Percentiles rank a stretch among this genome's conserved stretches.
Evolutionary conservation across 2,329 filamentous ascomycete species (phyloP).

Genomic region (Arthrocladium fulminans): DNA sequence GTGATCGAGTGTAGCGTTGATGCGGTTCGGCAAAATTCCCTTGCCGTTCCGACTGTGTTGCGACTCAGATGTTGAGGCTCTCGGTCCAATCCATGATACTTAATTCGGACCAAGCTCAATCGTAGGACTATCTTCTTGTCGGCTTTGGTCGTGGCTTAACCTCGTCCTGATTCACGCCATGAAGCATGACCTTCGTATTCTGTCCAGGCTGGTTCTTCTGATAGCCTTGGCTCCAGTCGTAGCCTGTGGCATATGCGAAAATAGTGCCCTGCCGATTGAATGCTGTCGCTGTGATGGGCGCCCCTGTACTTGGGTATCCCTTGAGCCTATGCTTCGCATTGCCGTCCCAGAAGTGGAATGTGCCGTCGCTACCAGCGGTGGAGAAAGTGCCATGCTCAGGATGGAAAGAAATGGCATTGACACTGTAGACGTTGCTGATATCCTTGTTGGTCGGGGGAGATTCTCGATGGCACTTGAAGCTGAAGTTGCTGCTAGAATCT

Average conservation of each 20-base stretch:
- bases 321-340: conserved; percentile 81
- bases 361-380: conserved; percentile 89
- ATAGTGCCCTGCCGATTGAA: conserved; percentile 81
- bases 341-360: conserved; percentile 73
- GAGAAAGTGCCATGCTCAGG: conserved; percentile 96
- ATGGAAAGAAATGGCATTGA: conserved; percentile 98
- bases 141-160: conserved; percentile 47
- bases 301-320: conserved; percentile 75
- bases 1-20: too few species aligned
- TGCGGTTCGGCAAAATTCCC: too few species aligned
- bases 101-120: neutral
- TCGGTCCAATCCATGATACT: neutral
- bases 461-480: conserved; percentile 97
- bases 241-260: conserved; percentile 83
- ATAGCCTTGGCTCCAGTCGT: conserved; percentile 98
- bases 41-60: too few species aligned
- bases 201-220: conserved; percentile 63
- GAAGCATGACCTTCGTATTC: conserved; percentile 76
- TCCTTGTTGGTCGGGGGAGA: conserved; percentile 52
- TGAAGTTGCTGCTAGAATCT: conserved; percentile 85
- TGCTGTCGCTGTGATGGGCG: conserved; percentile 80
- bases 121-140: conserved; percentile 29
- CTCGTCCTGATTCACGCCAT: conserved; percentile 61
- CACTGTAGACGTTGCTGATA: conserved; percentile 79
- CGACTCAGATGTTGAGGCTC: neutral